Base-by-base conservation (phyloP, 2,329 filamentous ascomycete species). In the Cryoendolithus antarcticus region DNA sequence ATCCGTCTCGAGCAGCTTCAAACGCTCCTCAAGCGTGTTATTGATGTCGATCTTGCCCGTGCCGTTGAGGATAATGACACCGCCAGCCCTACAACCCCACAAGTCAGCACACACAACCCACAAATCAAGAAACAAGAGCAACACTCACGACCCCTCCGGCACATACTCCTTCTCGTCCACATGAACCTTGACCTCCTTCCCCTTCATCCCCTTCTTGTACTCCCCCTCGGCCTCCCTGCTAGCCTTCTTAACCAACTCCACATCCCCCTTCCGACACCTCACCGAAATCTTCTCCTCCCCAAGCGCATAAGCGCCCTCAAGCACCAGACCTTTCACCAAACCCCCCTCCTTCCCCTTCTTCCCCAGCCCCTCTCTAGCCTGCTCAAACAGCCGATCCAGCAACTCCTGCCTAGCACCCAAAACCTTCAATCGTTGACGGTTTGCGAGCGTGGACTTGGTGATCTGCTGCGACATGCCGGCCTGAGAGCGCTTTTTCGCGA, bases 401-500 rank as follows among this genome's bases (percentile, higher is more conserved):
- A 98, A 70, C 65, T 89, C 82, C 72, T 98, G 91, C 55, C 88
- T 77, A 43, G 86, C 82, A 47, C 74, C 75, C 43, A 98, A 79
- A 40, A 98, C 81, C 61, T 82, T 81, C 64, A 98, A 79, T 45
- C 91, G 79, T 42, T 85, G 91, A 74, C 94, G 93, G 74, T 98
- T 98, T 67, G 88, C 76, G 47, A 95, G 80, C 46, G 88, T 96
- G 48, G 88, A 96, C 60, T 84, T 84, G 48, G 88, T 93, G 69
- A 96, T 96, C 70, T 98, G 91, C 74, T 96, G 91, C 47, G 86
- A 89, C 85, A 96, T 93, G 70, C 82, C 77, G 56, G 91, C 89
- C 68, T 93, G 84, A 74, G 95, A 98, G 77, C 93, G 93, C 72
- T 96, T 96, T 78, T 94, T 96, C 69, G 89, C 84, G 75, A 95